Evolutionary conservation across 2,329 filamentous ascomycete species (phyloP), one percentile per base, ranked within the genome.

Genomic region (Nothomitra cinnamomea): DNA sequence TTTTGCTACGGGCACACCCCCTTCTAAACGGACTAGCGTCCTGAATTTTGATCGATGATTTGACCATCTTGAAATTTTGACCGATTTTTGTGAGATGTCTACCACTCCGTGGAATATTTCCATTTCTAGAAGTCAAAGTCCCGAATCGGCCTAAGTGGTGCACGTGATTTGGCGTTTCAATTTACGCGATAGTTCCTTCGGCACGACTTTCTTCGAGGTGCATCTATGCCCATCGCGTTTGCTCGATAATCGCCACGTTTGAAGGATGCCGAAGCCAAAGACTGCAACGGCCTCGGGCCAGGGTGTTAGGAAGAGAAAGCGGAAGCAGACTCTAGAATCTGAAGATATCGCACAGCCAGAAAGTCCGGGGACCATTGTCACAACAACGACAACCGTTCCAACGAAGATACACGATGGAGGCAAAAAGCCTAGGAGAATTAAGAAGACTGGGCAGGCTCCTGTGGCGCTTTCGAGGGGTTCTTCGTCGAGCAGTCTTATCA

Each of bases 351-450:
- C 52, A 2, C 43, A 53, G 41, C 50, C 60, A 13, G 43, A 47
- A 22, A 36, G 13, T n/a, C 8, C 24, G 53, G 15, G 54, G 17
- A 43, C 45, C 48, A 15, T 32, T 52, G 40, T n/a, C 12, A 28
- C 45, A 15, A 65, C 65, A 2, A 73, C 68, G 2, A 70, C 68
- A 1, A 71, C 65, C 19, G 62, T 79, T 15, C 71, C 74, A 2
- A 79, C 76, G 1, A 80, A 79, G 61, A 73, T 69, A 24, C 68
- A 75, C 49, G 76, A 80, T 69, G 76, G 76, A 43, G 74, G 74
- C 24, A 70, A 73, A 59, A 72, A 76, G 58, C 70, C 73, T 15
- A 65, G 68, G 40, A 65, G 74, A 57, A 67, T 65, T 5, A 61
- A 67, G 4, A 74, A 72, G 56, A 42, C 56, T 52, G 63, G 61